A percentile compares a stretch with the other conserved stretches of the same genome.
phyloP scores from a whole-genome alignment of 1,284 basidiomycete species.

The Leccinum fallax region DNA sequence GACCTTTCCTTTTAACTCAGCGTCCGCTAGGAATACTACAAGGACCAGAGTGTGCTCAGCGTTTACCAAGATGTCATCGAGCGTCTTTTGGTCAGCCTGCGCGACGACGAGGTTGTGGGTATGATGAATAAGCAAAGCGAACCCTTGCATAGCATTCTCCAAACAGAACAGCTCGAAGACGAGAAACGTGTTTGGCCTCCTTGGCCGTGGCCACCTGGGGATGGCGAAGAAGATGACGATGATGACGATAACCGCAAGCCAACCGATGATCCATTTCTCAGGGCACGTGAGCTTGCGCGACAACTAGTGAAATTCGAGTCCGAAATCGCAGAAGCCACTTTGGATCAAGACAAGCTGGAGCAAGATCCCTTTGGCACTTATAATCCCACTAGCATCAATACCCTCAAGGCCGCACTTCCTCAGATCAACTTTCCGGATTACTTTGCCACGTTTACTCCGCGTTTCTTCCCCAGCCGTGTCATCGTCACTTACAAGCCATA shows the following conservation, averaged over 20 bases:
- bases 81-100: slow-evolving; percentile 67
- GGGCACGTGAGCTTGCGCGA: slow-evolving; percentile 67
- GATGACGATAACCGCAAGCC: slow-evolving; percentile 48
- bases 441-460: slow-evolving; percentile 82
- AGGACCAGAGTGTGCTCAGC: slow-evolving; percentile 71
- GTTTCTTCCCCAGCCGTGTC: slow-evolving; percentile 74
- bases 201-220: slow-evolving; percentile 88
- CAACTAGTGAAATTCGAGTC: slow-evolving; percentile 82
- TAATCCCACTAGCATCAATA: slow-evolving; percentile 77
- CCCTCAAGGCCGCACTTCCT: slow-evolving; percentile 72
- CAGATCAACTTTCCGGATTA: slow-evolving; percentile 85
- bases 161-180: slow-evolving; percentile 47
- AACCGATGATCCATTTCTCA: slow-evolving; percentile 39
- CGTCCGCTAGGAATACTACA: slow-evolving; percentile 79
- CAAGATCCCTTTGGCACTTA: slow-evolving; percentile 88
- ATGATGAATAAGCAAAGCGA: slow-evolving; percentile 8
- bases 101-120: slow-evolving; percentile 43
- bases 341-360: slow-evolving; percentile 74
- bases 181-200: slow-evolving; percentile 71
- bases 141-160: slow-evolving; percentile 22
- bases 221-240: slow-evolving; percentile 58
- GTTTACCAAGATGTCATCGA: slow-evolving; percentile 76
- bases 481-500: slow-evolving; percentile 88
- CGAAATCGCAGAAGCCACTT: slow-evolving; percentile 77
- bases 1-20: slow-evolving; percentile 9